Conservation (phyloP, 768 basidiomycete species). For the Ramaria rubella region DNA sequence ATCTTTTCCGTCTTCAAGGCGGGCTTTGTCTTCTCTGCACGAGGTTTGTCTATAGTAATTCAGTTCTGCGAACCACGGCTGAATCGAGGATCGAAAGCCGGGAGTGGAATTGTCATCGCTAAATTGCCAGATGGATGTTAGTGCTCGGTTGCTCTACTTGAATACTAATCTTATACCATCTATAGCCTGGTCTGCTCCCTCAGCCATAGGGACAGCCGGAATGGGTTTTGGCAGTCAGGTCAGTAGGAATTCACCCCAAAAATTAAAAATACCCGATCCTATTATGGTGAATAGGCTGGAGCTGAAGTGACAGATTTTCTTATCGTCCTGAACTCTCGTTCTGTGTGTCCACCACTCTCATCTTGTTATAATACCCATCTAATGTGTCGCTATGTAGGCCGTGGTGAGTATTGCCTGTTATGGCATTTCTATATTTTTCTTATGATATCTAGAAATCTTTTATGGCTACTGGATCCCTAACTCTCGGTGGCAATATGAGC, state of each 20-base stretch:
- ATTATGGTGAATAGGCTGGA: conserved; percentile 44
- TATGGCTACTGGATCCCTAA: conserved; percentile 90
- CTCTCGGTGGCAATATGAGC: conserved; percentile 86
- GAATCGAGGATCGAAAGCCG: conserved; percentile 41
- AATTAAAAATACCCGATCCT: neutral
- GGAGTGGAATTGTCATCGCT: conserved; percentile 86
- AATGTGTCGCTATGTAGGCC: conserved; percentile 35
- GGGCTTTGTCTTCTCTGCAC: conserved; percentile 60
- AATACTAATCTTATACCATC: conserved; percentile 5
- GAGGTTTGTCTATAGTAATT: conserved; percentile 23
- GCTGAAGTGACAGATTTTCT: conserved; percentile 90
- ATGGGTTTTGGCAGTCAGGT: conserved; percentile 71
- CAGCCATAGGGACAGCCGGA: conserved; percentile 91
- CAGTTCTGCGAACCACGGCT: neutral
- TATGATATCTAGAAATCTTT: conserved; percentile 57
- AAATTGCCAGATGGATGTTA: conserved; percentile 72
- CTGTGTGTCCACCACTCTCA: conserved; percentile 39
- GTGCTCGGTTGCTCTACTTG: conserved; percentile 24
- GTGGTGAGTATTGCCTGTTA: conserved; percentile 42
- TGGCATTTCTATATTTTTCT: neutral
- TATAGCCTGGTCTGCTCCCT: conserved; percentile 87
- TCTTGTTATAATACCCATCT: conserved; percentile 5
- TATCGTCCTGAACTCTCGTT: conserved; percentile 76
- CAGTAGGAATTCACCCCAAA: conserved; percentile 29
- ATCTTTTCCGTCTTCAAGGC: conserved; percentile 84